A percentile compares a stretch with the other conserved stretches of the same genome.
Conservation (phyloP, 2,329 filamentous ascomycete species). For the Leptoxyphium fumago region DNA sequence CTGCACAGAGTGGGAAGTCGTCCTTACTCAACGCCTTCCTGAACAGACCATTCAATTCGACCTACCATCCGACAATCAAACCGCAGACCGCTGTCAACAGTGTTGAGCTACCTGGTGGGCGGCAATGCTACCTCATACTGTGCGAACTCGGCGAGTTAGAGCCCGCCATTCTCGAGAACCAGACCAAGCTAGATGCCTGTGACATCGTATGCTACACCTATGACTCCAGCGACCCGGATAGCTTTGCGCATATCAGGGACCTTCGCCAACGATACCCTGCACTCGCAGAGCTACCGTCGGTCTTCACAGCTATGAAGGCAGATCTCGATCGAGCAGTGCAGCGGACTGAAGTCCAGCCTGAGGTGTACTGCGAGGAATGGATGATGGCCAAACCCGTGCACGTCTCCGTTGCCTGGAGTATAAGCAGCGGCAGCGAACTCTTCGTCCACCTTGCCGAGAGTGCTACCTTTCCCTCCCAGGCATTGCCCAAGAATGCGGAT, state of each 20-base stretch:
- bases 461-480: slow-evolving; percentile 75
- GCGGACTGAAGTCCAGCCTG: slow-evolving; percentile 75
- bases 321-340: slow-evolving; percentile 97
- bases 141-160: slow-evolving; percentile 94
- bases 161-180: slow-evolving; percentile 84
- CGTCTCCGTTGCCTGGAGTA: slow-evolving; percentile 75
- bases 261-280: slow-evolving; percentile 66
- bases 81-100: slow-evolving; percentile 88
- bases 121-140: slow-evolving; percentile 91
- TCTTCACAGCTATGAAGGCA: slow-evolving; percentile 88
- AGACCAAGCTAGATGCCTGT: slow-evolving; percentile 76
- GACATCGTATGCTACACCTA: slow-evolving; percentile 92
- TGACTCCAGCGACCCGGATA: slow-evolving; percentile 92
- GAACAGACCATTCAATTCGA: slow-evolving; percentile 66
- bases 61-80: slow-evolving; percentile 89
- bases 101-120: slow-evolving; percentile 86
- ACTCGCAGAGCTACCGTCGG: slow-evolving; percentile 73
- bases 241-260: slow-evolving; percentile 79
- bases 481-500: slow-evolving; percentile 80
- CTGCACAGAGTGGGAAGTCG: slow-evolving; percentile 77
- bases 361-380: slow-evolving; percentile 63
- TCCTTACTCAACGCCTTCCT: slow-evolving; percentile 83
- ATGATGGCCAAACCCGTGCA: slow-evolving; percentile 85
- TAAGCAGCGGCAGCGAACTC: slow-evolving; percentile 72
- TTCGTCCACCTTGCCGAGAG: slow-evolving; percentile 86